Evolutionary conservation across 768 basidiomycete genomes (phyloP).

Genomic region (Hemileccinum rubropunctum): DNA sequence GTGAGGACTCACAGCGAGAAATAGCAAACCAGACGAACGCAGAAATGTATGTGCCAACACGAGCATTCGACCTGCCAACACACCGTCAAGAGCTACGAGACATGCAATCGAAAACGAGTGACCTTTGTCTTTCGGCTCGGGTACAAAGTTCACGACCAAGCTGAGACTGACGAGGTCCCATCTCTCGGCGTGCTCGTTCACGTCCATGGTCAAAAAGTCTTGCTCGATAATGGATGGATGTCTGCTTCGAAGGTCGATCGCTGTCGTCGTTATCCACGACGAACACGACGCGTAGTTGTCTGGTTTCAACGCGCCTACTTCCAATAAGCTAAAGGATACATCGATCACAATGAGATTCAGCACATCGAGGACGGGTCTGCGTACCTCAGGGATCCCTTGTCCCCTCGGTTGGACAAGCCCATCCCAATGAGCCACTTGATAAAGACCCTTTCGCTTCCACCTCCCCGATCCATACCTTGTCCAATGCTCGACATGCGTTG

Average conservation of each 20-base stretch:
- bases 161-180: conserved; percentile 88
- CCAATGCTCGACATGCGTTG: conserved; percentile 83
- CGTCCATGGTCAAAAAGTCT: conserved; percentile 73
- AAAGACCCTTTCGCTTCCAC: conserved; percentile 81
- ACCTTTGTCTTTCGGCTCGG: conserved; percentile 76
- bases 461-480: conserved; percentile 78
- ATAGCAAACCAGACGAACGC: conserved; percentile 53
- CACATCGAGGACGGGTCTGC: not conserved
- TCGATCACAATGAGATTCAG: not conserved
- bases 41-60: conserved; percentile 57
- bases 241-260: conserved; percentile 82
- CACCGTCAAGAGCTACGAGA: not conserved
- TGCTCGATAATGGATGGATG: conserved; percentile 83
- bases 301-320: conserved; percentile 84
- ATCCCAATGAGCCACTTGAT: conserved; percentile 71
- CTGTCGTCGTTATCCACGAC: conserved; percentile 68
- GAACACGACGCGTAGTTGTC: conserved; percentile 71
- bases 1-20: conserved; percentile 57
- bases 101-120: not conserved
- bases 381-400: conserved; percentile 32
- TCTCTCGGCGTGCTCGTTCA: conserved; percentile 42
- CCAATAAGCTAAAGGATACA: conserved; percentile 66
- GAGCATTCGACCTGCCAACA: conserved; percentile 65
- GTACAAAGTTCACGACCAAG: conserved; percentile 88
- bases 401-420: conserved; percentile 30